Percentiles rank a stretch among this genome's conserved stretches.
Conservation (phyloP, 768 basidiomycete species). For the Fomitopsis serialis region DNA sequence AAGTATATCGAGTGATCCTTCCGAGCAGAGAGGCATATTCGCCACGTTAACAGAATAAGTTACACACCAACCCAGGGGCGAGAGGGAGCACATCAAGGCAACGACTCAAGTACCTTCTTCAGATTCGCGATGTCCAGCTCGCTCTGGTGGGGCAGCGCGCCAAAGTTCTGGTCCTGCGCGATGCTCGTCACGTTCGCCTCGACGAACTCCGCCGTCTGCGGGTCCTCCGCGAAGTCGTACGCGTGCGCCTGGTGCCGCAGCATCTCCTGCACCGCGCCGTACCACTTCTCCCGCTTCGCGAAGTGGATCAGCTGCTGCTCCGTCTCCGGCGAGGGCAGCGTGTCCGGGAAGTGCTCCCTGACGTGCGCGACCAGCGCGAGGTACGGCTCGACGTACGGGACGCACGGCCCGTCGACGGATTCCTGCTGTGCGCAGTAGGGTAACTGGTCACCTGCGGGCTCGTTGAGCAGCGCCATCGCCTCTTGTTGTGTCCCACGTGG, state of each 20-base stretch:
- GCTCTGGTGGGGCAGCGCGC: constrained; percentile 35
- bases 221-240: constrained; percentile 44
- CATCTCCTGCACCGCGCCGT: constrained; percentile 48
- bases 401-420: constrained; percentile 42
- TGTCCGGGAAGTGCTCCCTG: constrained; percentile 43
- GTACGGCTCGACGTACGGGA: constrained; percentile 66
- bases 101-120: neutral
- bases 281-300: constrained; percentile 50
- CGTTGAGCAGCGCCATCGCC: constrained; percentile 47
- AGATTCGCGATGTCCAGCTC: constrained; percentile 55
- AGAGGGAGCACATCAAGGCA: neutral
- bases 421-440: constrained; percentile 47
- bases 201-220: constrained; percentile 43
- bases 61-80: neutral
- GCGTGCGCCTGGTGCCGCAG: constrained; percentile 50
- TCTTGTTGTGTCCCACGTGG: constrained; percentile 46
- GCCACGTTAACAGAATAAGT: neutral
- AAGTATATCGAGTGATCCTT: neutral
- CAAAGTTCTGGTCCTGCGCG: neutral
- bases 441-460: constrained; percentile 52
- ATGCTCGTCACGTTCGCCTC: constrained; percentile 33
- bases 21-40: neutral
- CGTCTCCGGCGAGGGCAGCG: constrained; percentile 8
- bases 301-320: constrained; percentile 39
- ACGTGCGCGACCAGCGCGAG: constrained; percentile 55